phyloP scores from a whole-genome alignment of 768 basidiomycete genomes.

The Cyathus striatus region DNA sequence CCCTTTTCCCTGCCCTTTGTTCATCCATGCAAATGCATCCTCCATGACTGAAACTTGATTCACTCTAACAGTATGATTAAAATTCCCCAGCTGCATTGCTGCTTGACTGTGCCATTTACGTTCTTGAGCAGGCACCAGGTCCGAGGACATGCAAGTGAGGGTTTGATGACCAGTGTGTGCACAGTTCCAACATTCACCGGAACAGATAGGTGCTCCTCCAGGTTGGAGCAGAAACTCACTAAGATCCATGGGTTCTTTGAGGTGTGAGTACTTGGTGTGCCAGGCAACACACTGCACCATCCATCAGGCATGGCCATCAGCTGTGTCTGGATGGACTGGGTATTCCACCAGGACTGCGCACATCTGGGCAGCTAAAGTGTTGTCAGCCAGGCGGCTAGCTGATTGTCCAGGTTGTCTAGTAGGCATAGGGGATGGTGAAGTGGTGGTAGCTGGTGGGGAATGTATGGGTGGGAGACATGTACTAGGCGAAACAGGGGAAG shows the following conservation, averaged over 20 bases:
- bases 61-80: not conserved
- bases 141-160: not conserved
- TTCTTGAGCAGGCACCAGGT: slow-evolving; percentile 8
- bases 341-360: too few species aligned
- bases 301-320: slow-evolving; percentile 10
- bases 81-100: not conserved
- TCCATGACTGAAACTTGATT: not conserved
- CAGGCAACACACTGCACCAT: slow-evolving; percentile 7
- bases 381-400: too few species aligned
- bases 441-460: too few species aligned
- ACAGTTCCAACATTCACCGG: slow-evolving; percentile 16
- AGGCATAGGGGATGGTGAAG: too few species aligned
- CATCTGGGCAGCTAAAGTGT: too few species aligned
- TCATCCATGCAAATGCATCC: too few species aligned
- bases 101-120: slow-evolving; percentile 13
- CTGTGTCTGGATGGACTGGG: slow-evolving; percentile 9
- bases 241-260: slow-evolving; percentile 4
- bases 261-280: not conserved
- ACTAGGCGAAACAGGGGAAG: too few species aligned
- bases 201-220: slow-evolving; percentile 10
- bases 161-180: slow-evolving; percentile 9
- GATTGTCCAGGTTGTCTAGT: too few species aligned
- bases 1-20: not conserved
- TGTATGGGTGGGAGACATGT: too few species aligned
- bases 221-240: slow-evolving; percentile 16